A percentile compares a stretch with the other conserved stretches of the same genome.
Conservation (phyloP, 805 yeast genomes). For the Cyberlindnera suaveolens region DNA sequence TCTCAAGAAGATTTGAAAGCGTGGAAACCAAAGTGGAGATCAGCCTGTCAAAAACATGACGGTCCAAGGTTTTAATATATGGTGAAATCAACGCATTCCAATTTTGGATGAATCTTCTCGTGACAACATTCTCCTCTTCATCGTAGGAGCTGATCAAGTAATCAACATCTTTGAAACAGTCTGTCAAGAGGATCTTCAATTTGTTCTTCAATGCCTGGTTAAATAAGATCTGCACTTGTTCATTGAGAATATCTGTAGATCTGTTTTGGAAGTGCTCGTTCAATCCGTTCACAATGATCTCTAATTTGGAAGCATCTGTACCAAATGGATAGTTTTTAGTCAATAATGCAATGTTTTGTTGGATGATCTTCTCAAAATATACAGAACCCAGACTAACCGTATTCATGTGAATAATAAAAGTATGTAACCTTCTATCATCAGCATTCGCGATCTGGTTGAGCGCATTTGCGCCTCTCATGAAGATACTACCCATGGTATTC, state of each 20-base stretch:
- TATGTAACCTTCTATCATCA: slow-evolving; percentile 45
- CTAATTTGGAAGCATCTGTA: slow-evolving; percentile 25
- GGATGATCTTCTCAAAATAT: slow-evolving; percentile 41
- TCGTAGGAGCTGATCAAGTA: slow-evolving; percentile 23
- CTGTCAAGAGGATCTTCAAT: slow-evolving; percentile 36
- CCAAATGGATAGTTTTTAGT: slow-evolving; percentile 33
- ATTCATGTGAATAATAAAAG: slow-evolving; percentile 64
- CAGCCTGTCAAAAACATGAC: slow-evolving; percentile 45
- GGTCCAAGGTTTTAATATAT: slow-evolving; percentile 51
- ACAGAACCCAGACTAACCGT: slow-evolving; percentile 58
- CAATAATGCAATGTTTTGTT: slow-evolving; percentile 26
- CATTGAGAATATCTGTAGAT: slow-evolving; percentile 28
- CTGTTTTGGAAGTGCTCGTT: slow-evolving; percentile 22
- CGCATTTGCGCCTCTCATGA: slow-evolving; percentile 39
- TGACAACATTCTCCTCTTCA: slow-evolving; percentile 29
- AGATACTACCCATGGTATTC: slow-evolving; percentile 25
- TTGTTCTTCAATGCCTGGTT: slow-evolving; percentile 42
- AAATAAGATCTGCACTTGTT: slow-evolving; percentile 37
- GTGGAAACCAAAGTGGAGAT: slow-evolving; percentile 43
- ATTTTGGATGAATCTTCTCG: slow-evolving; percentile 47
- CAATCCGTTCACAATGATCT: slow-evolving; percentile 20
- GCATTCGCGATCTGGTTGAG: slow-evolving; percentile 31
- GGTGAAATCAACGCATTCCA: slow-evolving; percentile 69
- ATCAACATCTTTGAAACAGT: slow-evolving; percentile 29
- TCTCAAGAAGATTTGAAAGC: slow-evolving; percentile 54